phyloP scores from a whole-genome alignment of 2,329 filamentous ascomycete species.

The Penicillium brasilianum region DNA sequence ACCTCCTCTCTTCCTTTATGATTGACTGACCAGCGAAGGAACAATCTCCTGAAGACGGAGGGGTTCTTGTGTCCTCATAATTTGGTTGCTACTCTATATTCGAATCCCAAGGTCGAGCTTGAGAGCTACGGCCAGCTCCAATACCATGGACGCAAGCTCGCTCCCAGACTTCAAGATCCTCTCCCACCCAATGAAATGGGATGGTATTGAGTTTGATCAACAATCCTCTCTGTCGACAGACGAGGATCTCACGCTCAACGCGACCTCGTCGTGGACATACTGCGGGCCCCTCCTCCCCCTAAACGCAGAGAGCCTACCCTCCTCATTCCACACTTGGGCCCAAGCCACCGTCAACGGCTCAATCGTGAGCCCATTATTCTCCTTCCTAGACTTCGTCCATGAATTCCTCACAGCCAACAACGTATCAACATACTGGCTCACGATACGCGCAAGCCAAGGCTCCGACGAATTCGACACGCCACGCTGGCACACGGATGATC shows the following conservation, averaged over 20 bases:
- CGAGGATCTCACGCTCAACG: conserved; percentile 24
- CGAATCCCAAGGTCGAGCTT: neutral
- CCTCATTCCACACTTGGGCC: conserved; percentile 49
- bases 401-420: conserved; percentile 43
- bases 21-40: neutral
- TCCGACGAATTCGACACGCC: conserved; percentile 52
- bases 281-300: conserved; percentile 48
- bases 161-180: conserved; percentile 29
- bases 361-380: conserved; percentile 44
- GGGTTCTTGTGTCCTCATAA: neutral
- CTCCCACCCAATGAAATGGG: conserved; percentile 15
- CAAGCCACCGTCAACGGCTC: conserved; percentile 41
- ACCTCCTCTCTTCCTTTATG: neutral
- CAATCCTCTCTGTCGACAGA: neutral
- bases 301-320: conserved; percentile 35
- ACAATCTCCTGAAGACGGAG: neutral
- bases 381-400: conserved; percentile 50
- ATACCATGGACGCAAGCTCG: conserved; percentile 23
- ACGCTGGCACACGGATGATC: conserved; percentile 58
- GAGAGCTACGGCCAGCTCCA: neutral
- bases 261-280: conserved; percentile 51
- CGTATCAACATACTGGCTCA: conserved; percentile 54
- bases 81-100: too few species aligned
- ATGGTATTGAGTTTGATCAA: conserved; percentile 6
- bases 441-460: conserved; percentile 53